Base-by-base conservation (phyloP, 2,329 filamentous ascomycete genomes). In the Geosmithia putterillii region DNA sequence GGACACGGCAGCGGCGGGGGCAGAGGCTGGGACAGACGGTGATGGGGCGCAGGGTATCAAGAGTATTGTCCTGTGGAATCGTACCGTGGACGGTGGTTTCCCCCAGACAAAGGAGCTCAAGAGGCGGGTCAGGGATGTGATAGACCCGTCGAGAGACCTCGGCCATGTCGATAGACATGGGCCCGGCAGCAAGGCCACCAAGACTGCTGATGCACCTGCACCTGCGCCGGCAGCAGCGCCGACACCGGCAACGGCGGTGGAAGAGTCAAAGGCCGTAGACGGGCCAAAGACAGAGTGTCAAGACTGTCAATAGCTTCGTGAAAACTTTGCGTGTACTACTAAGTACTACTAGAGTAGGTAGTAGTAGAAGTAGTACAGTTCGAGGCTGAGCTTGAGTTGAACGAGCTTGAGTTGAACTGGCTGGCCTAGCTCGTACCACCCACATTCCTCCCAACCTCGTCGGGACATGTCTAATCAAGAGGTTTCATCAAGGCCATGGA, bases 51-150 rank as follows among this genome's bases (percentile, higher is more conserved):
- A 63, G 2, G 19, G 15, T 21, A 25, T 40, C 21, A 53, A 67
- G 48, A 67, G 74, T 44, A 74, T 71, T 23, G 56, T 83, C 3
- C 67, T 96, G 25, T 98, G 92, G 92, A 87, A 96, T 67, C 76
- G 92, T 48, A 94, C 88, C 59, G 58, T 64, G 3, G 82, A 95
- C 56, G 86, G 86, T 23, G 89, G 92, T 0, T 98, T 98, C 62
- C 92, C 90, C 47, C 88, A 95, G 65, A 88, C 86, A 2, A 95
- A 95, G 63, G 81, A 90, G 51, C 72, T 95, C 38, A 95, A 96
- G 66, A 79, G 87, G 46, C 73, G 81, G 15, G 78, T 95, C 5
- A 71, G 90, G 45, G 86, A 95, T 64, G 71, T 86, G 42, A 80
- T 95, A 52, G 81, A 92, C 54, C 90, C 89, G 0, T 70, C 67